Evolutionary conservation across 176 grass and related monocot species (phyloP).

Genomic region (Triticum timopheevii): DNA sequence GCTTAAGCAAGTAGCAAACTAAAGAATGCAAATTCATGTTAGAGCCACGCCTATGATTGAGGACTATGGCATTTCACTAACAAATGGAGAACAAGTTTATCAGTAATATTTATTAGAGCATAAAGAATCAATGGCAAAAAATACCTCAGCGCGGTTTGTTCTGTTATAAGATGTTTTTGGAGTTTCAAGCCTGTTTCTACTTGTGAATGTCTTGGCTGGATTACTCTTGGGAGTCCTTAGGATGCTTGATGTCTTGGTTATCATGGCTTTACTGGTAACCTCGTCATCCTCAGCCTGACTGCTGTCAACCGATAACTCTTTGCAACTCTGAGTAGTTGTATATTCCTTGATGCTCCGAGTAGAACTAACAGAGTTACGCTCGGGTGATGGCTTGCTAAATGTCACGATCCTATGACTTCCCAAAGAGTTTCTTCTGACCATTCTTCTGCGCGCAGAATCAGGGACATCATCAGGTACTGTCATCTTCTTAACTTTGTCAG

Average conservation of each 20-base stretch:
- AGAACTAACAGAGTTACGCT: slow-evolving; percentile 58
- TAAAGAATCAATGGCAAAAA: background rate
- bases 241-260: slow-evolving; percentile 50
- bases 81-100: background rate
- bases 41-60: background rate
- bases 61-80: slow-evolving; percentile 2
- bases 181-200: slow-evolving; percentile 53
- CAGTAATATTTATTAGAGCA: background rate
- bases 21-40: background rate
- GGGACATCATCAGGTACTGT: slow-evolving; percentile 48
- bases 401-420: slow-evolving; percentile 65
- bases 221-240: slow-evolving; percentile 59
- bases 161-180: slow-evolving; percentile 57
- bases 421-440: slow-evolving; percentile 57
- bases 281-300: slow-evolving; percentile 60
- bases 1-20: background rate
- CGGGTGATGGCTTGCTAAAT: slow-evolving; percentile 54
- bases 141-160: slow-evolving; percentile 63
- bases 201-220: slow-evolving; percentile 52
- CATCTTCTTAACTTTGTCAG: slow-evolving; percentile 74
- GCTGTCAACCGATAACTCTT: slow-evolving; percentile 60
- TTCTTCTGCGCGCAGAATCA: slow-evolving; percentile 56
- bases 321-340: slow-evolving; percentile 50
- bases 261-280: slow-evolving; percentile 57
- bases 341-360: slow-evolving; percentile 67